Evolutionary conservation across 1,284 basidiomycete genomes (phyloP).

Genomic region (Puccinia horiana): DNA sequence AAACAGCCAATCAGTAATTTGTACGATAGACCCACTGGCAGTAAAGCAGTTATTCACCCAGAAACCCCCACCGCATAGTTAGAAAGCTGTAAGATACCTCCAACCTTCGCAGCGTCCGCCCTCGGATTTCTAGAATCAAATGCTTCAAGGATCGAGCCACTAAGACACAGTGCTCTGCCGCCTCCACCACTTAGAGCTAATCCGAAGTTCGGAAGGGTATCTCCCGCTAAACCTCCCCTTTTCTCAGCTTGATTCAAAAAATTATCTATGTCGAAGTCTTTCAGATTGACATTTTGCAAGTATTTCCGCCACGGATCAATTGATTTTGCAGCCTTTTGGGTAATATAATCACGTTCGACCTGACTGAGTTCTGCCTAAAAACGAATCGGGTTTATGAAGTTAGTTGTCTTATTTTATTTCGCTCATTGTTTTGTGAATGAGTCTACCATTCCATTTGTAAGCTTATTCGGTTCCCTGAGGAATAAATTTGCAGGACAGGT

Average conservation of each 20-base stretch:
- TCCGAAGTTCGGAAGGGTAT: constrained; percentile 33
- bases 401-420: neutral
- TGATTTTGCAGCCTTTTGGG: constrained; percentile 21
- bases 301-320: constrained; percentile 28
- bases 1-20: neutral
- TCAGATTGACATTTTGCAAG: constrained; percentile 8
- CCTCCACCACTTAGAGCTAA: constrained; percentile 31
- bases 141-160: constrained; percentile 39
- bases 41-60: constrained; percentile 2
- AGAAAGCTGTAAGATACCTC: constrained; percentile 34
- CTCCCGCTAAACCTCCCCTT: constrained; percentile 11
- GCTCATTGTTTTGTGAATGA: neutral
- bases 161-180: constrained; percentile 6
- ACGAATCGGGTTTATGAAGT: neutral
- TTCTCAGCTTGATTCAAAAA: constrained; percentile 29
- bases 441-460: neutral
- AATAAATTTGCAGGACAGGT: constrained; percentile 9
- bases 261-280: constrained; percentile 16
- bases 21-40: neutral
- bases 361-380: constrained; percentile 21
- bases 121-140: constrained; percentile 33
- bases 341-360: constrained; percentile 11
- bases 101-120: constrained; percentile 9
- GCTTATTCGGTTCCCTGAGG: constrained; percentile 25
- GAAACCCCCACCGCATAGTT: constrained; percentile 32